Percentiles rank a stretch among this genome's conserved stretches.
Evolutionary conservation across 148 eudicot genomes (phyloP).

Genomic region (Rhododendron mucronatum): DNA sequence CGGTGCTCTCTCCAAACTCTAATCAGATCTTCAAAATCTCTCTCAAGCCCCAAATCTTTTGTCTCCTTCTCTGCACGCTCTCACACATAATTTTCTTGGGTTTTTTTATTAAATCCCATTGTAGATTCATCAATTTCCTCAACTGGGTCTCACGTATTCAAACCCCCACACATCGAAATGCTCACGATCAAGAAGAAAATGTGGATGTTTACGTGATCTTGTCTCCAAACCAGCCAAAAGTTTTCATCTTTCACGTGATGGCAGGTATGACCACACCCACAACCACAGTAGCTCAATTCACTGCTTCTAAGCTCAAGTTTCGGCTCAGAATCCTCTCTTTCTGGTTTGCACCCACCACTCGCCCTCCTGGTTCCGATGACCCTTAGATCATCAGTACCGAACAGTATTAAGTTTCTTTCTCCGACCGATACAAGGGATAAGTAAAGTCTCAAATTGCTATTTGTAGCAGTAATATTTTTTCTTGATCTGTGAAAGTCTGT

Average conservation of each 20-base stretch:
- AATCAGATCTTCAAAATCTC: neutral
- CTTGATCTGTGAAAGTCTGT: neutral
- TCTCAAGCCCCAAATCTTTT: neutral
- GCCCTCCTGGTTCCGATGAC: constrained; percentile 43
- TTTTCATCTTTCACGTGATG: constrained; percentile 14
- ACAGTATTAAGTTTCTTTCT: neutral
- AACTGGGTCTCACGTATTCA: constrained; percentile 9
- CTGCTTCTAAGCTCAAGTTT: constrained; percentile 16
- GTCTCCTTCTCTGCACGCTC: neutral
- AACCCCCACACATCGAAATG: constrained; percentile 10
- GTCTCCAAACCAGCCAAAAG: neutral
- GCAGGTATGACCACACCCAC: constrained; percentile 20
- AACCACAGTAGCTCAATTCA: constrained; percentile 7
- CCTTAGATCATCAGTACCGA: constrained; percentile 7
- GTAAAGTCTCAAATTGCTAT: neutral
- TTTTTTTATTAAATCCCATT: neutral
- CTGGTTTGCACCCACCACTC: constrained; percentile 55
- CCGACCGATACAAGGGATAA: neutral
- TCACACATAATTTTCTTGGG: neutral
- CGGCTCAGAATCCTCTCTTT: constrained; percentile 37
- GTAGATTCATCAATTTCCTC: constrained; percentile 19
- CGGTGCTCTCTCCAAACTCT: neutral
- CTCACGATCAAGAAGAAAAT: constrained; percentile 29
- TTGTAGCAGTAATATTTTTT: neutral
- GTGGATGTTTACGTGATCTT: constrained; percentile 30